These are phyloP conservation scores for Pyrus hybrid DNA, from an alignment of 331 rosid genomes.

Conservation along the genomic window DNA sequence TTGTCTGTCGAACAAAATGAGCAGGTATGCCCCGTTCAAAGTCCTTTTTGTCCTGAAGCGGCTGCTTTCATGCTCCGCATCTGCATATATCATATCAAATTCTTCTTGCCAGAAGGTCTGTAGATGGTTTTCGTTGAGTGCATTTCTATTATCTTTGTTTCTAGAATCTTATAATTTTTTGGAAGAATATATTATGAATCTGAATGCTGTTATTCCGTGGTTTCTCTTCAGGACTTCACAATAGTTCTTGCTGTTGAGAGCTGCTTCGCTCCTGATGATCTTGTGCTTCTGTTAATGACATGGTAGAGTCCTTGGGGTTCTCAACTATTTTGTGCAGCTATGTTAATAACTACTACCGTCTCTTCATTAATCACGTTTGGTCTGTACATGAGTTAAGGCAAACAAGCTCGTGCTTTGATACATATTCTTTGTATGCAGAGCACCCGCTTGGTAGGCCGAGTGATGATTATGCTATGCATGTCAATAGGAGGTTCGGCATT, in stretches of 20 bases:
- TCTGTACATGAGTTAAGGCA: not conserved
- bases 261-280: slow-evolving; percentile 48
- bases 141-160: not conserved
- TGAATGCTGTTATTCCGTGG: not conserved
- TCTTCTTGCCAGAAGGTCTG: slow-evolving; percentile 86
- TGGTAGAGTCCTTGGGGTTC: slow-evolving; percentile 66
- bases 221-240: slow-evolving; percentile 49
- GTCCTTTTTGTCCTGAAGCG: slow-evolving; percentile 32
- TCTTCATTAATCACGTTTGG: not conserved
- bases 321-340: slow-evolving; percentile 29
- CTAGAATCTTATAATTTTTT: not conserved
- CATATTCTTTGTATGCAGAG: slow-evolving; percentile 81
- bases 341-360: not conserved
- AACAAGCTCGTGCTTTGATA: slow-evolving; percentile 70
- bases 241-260: slow-evolving; percentile 92
- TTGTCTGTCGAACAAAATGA: not conserved
- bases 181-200: too few relatives aligned
- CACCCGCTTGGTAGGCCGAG: slow-evolving; percentile 40
- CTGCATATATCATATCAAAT: slow-evolving; percentile 52
- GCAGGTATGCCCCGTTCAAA: not conserved
- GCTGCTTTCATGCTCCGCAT: slow-evolving; percentile 39
- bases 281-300: slow-evolving; percentile 49
- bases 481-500: slow-evolving; percentile 68
- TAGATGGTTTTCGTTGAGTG: slow-evolving; percentile 22
- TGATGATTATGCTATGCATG: slow-evolving; percentile 2